Evolutionary conservation across 2,329 filamentous ascomycete species (phyloP), one percentile per base, ranked within the genome.

Genomic region (Bisporella sp.): DNA sequence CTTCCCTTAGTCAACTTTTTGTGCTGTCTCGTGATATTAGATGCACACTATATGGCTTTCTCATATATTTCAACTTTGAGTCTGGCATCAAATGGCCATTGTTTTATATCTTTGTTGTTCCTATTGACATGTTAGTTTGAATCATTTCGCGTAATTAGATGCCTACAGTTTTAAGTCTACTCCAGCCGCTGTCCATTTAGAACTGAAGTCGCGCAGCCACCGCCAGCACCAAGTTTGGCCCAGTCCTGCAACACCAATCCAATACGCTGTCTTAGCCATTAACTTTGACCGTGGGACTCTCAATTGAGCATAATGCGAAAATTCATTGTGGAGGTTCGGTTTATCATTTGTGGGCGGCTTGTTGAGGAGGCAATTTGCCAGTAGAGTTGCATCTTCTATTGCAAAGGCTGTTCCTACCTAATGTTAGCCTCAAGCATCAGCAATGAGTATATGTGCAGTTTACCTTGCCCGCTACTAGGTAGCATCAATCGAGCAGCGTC

Each of bases 371-470:
- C 12, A n/a, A 32, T 50, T 53, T 4, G 51, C 51, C 6, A 53
- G 40, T 11, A 53, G 33, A 8, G 47, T 53, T n/a, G 51, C 51
- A 41, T 53, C 51, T 47, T 53, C 51, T 11, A 53, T 53, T 5
- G 43, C 47, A 33, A 53, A 53, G 5, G 47, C 41, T 5, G 47
- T 44, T 21, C 21, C 21, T 21, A 21, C 21, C 21, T 21, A 21
- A 21, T 21, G 21, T 21, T 21, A 21, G 21, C 21, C 21, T 21
- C 21, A 21, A 21, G 21, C 21, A 21, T 21, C 21, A 21, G 21
- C 21, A 21, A 21, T 21, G 21, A 21, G 21, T 21, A 21, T 21
- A 21, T 21, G 3, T 21, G 21, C 21, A 21, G 21, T 21, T 21
- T 21, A n/a, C 40, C 21, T 42, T 42, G 40, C 2, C 40, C 40